Conservation (phyloP, 2,329 filamentous ascomycete genomes). For the Colletotrichum tanaceti region DNA sequence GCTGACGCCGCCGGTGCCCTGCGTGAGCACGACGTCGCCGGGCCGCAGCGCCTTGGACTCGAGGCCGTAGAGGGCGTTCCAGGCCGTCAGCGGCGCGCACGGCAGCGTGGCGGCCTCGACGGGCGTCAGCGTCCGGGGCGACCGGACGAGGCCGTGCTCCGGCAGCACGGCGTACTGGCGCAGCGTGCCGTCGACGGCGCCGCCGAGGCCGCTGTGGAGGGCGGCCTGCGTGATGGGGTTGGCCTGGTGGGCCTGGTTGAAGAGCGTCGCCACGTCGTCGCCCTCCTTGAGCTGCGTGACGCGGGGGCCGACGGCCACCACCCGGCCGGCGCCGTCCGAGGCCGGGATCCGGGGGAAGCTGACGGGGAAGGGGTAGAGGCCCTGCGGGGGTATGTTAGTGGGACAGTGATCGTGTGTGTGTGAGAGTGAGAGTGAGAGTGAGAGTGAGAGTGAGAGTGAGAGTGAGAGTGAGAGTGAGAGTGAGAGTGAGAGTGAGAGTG, state of each 20-base stretch:
- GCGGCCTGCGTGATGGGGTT: conserved; percentile 53
- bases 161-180: conserved; percentile 75
- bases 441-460: no score
- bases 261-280: conserved; percentile 69
- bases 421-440: no score
- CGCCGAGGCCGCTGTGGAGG: conserved; percentile 71
- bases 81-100: conserved; percentile 72
- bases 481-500: no score
- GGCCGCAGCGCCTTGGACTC: conserved; percentile 59
- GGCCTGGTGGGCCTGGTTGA: conserved; percentile 66
- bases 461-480: no score
- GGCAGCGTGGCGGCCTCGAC: conserved; percentile 67
- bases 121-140: conserved; percentile 66
- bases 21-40: conserved; percentile 71
- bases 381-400: conserved; percentile 45
- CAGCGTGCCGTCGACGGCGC: conserved; percentile 74
- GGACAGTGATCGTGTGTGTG: background rate
- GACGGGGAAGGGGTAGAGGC: conserved; percentile 59
- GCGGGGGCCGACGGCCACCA: conserved; percentile 62
- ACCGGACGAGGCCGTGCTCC: conserved; percentile 73
- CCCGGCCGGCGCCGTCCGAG: conserved; percentile 66
- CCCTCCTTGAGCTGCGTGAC: conserved; percentile 62
- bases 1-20: conserved; percentile 77
- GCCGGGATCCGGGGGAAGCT: conserved; percentile 59
- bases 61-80: conserved; percentile 73